Evolutionary conservation across 495 filamentous ascomycete species (phyloP).

Genomic region (Hypoxylon trugodes): DNA sequence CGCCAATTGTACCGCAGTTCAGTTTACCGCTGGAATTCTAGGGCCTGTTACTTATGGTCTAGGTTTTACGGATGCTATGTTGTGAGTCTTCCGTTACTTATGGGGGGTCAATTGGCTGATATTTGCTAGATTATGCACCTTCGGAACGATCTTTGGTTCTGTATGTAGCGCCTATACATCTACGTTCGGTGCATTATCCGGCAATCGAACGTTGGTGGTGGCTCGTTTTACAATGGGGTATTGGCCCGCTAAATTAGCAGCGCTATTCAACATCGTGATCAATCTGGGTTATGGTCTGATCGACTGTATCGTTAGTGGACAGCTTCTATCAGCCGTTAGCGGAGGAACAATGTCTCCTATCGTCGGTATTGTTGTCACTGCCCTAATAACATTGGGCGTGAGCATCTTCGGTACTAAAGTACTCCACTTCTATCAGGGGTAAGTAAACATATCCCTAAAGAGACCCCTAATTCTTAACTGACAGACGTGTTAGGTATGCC

Average conservation of each 20-base stretch:
- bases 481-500: neutral
- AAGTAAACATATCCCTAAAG: neutral
- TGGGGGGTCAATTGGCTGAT: neutral
- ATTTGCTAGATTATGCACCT: neutral
- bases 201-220: neutral
- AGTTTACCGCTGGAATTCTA: slow-evolving; percentile 1
- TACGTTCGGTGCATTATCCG: neutral
- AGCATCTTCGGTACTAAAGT: slow-evolving; percentile 6
- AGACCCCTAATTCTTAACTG: neutral
- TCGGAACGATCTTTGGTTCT: slow-evolving; percentile 3
- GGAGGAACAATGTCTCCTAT: slow-evolving; percentile 1
- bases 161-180: neutral
- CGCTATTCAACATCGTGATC: slow-evolving; percentile 7
- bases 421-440: slow-evolving; percentile 6
- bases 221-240: slow-evolving; percentile 4
- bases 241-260: slow-evolving; percentile 4
- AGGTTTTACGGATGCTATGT: neutral
- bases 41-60: neutral
- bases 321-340: slow-evolving; percentile 2
- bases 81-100: neutral
- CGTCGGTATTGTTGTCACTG: slow-evolving; percentile 4
- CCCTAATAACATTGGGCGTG: slow-evolving; percentile 4
- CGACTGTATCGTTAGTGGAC: slow-evolving; percentile 8
- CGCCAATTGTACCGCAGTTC: neutral
- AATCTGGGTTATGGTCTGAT: slow-evolving; percentile 5